These are phyloP conservation scores for Stephanodiscus triporus DNA, from an alignment of 108 stramenopile genomes.

Conservation along the genomic window DNA sequence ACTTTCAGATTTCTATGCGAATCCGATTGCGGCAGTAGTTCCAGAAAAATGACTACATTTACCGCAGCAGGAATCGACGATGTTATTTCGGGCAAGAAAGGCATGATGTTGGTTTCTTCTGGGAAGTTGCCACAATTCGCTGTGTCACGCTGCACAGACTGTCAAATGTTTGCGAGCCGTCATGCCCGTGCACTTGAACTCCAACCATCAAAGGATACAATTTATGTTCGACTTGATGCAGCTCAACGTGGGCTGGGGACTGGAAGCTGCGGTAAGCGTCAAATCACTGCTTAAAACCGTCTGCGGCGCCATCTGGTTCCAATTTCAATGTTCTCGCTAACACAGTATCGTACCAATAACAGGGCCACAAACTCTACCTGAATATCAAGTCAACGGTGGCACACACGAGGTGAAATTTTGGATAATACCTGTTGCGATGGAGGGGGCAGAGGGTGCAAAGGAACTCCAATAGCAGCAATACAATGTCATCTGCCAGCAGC, in stretches of 20 bases:
- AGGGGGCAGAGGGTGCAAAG: too few species aligned
- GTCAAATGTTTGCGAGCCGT: conserved; percentile 20
- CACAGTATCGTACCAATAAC: not conserved
- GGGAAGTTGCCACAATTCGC: conserved; percentile 23
- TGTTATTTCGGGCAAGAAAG: conserved; percentile 12
- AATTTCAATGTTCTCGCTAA: too few species aligned
- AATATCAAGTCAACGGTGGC: conserved; percentile 37
- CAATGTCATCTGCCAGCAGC: too few species aligned
- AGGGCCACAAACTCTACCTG: conserved; percentile 38
- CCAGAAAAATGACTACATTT: not conserved
- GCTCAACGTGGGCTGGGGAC: conserved; percentile 46
- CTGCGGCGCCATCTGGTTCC: too few species aligned
- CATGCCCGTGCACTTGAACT: conserved; percentile 26
- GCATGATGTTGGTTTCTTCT: conserved; percentile 22
- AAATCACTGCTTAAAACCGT: conserved; percentile 4
- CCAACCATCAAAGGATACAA: conserved; percentile 5
- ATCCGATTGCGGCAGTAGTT: not conserved
- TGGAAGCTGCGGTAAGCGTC: conserved; percentile 40
- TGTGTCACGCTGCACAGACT: conserved; percentile 20
- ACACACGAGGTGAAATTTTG: conserved; percentile 6
- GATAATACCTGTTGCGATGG: not conserved
- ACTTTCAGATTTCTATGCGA: conserved; percentile 28
- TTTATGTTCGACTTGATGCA: conserved; percentile 39
- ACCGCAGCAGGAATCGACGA: not conserved
- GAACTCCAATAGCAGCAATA: too few species aligned